A percentile compares a stretch with the other conserved stretches of the same genome.
phyloP scores from a whole-genome alignment of 1,139 yeast species.

The Eremothecium sinecaudum region DNA sequence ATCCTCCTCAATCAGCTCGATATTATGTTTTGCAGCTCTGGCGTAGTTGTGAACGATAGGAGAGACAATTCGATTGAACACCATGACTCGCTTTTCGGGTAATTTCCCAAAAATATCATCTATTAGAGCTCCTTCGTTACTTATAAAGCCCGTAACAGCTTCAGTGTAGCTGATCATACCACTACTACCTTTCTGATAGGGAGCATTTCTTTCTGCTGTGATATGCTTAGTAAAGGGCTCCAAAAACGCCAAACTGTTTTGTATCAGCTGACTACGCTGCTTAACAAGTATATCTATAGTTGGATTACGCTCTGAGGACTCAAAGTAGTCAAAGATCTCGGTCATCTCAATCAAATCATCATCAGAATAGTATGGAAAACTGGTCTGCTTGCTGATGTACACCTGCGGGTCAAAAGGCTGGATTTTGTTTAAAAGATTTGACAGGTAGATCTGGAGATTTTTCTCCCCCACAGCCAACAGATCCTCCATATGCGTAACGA shows the following conservation, averaged over 20 bases:
- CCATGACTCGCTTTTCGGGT: conserved; percentile 31
- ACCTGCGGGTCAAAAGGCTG: conserved; percentile 36
- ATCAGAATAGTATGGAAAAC: conserved; percentile 35
- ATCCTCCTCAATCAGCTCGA: conserved; percentile 32
- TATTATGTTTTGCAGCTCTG: conserved; percentile 30
- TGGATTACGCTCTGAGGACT: conserved; percentile 29
- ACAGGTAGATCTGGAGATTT: conserved; percentile 32
- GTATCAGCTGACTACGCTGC: conserved; percentile 39
- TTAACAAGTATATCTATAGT: conserved; percentile 38
- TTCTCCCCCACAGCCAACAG: conserved; percentile 30
- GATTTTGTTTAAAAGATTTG: conserved; percentile 23
- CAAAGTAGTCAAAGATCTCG: conserved; percentile 40
- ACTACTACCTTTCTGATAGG: conserved; percentile 53
- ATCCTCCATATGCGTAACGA: conserved; percentile 30
- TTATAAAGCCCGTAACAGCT: conserved; percentile 42
- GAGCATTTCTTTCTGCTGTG: conserved; percentile 36
- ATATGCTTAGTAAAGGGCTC: conserved; percentile 41
- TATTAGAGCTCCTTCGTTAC: conserved; percentile 40
- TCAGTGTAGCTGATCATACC: conserved; percentile 50
- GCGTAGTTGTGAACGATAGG: conserved; percentile 33
- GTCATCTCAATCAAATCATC: conserved; percentile 35
- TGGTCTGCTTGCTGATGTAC: conserved; percentile 31
- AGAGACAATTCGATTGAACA: conserved; percentile 37
- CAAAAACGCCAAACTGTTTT: conserved; percentile 35
- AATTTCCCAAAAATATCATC: conserved; percentile 33